Percentiles rank a stretch among this genome's conserved stretches.
Evolutionary conservation across 1,284 basidiomycete genomes (phyloP).

Genomic region (Xerocomus minutiporus): DNA sequence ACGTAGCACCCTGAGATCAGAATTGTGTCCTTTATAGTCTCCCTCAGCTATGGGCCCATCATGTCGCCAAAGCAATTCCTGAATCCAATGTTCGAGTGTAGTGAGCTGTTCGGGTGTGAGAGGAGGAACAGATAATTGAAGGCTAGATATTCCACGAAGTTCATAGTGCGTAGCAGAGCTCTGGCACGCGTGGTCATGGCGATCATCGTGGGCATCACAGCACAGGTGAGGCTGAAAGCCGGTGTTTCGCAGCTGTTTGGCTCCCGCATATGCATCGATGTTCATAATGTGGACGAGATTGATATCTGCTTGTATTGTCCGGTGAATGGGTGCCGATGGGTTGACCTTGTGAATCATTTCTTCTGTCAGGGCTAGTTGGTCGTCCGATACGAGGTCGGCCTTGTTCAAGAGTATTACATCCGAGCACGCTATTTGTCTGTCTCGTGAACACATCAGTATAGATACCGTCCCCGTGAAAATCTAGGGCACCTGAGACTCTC

Average conservation of each 20-base stretch:
- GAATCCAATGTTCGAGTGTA: conserved; percentile 73
- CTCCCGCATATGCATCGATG: conserved; percentile 65
- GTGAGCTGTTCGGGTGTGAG: conserved; percentile 45
- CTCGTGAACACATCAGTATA: conserved; percentile 1
- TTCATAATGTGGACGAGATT: conserved; percentile 73
- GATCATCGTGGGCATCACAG: conserved; percentile 28
- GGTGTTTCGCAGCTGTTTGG: conserved; percentile 28
- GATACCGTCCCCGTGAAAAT: conserved; percentile 11
- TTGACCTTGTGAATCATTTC: conserved; percentile 67
- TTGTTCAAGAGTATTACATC: conserved; percentile 92
- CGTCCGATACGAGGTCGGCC: conserved; percentile 60
- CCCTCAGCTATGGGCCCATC: conserved; percentile 20
- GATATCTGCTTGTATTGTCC: conserved; percentile 65
- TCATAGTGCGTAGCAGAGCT: conserved; percentile 49
- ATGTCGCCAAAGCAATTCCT: conserved; percentile 74
- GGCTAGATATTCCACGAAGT: conserved; percentile 66
- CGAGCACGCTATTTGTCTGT: conserved; percentile 83
- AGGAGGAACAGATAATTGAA: conserved; percentile 62
- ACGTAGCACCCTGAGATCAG: conserved; percentile 60
- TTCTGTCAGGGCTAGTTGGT: conserved; percentile 46
- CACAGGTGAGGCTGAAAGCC: conserved; percentile 25
- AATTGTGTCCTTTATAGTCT: background rate
- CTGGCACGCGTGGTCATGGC: conserved; percentile 9
- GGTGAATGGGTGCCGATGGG: conserved; percentile 68
- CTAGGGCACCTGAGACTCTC: conserved; percentile 65